Evolutionary conservation across 2,329 filamentous ascomycete species (phyloP).

Genomic region (Penicillium sumatraense): DNA sequence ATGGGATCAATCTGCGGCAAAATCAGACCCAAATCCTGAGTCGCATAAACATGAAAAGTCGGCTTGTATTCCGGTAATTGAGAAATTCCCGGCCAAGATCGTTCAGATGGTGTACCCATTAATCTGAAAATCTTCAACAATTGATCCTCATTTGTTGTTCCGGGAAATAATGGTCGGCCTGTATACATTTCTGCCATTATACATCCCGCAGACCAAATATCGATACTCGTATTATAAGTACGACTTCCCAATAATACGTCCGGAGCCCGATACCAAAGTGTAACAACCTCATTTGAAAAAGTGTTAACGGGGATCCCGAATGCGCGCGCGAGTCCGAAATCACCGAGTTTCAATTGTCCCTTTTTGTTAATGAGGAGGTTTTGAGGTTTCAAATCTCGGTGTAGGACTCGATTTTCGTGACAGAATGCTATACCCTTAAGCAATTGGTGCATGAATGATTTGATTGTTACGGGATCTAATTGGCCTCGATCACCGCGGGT

Average conservation of each 20-base stretch:
- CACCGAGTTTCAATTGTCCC: conserved; percentile 86
- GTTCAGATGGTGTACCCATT: conserved; percentile 96
- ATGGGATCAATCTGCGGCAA: conserved; percentile 86
- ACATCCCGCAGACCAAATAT: conserved; percentile 98
- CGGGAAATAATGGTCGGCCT: conserved; percentile 90
- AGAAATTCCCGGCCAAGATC: conserved; percentile 92
- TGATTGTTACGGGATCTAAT: conserved; percentile 87
- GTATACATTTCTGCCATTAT: conserved; percentile 99
- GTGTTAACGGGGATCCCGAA: conserved; percentile 98
- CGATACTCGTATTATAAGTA: conserved; percentile 99
- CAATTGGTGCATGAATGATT: conserved; percentile 99
- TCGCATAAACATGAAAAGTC: conserved; percentile 91
- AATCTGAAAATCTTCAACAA: conserved; percentile 96
- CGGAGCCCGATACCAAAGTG: conserved; percentile 94
- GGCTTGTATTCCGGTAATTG: conserved; percentile 97
- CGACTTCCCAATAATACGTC: conserved; percentile 92
- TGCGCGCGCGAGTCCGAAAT: conserved; percentile 90
- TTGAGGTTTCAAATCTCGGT: conserved; percentile 94
- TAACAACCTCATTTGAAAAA: conserved; percentile 97
- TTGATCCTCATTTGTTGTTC: conserved; percentile 98
- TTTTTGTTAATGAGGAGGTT: conserved; percentile 95
- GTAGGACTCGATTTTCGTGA: conserved; percentile 94
- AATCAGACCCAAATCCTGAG: conserved; percentile 84
- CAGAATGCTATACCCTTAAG: conserved; percentile 96
- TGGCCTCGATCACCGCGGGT: conserved; percentile 86